Evolutionary conservation across 208 protist species (phyloP).

Genomic region (Leishmania braziliensis): DNA sequence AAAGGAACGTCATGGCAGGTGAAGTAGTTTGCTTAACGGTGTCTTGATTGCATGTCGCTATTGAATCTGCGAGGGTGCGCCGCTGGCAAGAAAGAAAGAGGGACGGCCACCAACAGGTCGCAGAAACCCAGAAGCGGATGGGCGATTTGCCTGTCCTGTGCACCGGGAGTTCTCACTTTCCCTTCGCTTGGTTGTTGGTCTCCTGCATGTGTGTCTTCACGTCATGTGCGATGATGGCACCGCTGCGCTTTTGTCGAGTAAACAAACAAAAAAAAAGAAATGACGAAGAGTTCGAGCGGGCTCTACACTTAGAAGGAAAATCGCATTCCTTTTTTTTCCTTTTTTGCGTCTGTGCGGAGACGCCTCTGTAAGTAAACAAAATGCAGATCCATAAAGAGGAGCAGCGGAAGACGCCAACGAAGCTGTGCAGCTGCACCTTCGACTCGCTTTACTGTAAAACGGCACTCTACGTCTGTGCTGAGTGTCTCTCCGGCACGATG

Average conservation of each 20-base stretch:
- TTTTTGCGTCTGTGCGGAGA: background rate
- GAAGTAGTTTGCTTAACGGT: background rate
- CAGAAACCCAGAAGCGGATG: no score
- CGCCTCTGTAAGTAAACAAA: background rate
- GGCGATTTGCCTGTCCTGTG: background rate
- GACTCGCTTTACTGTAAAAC: background rate
- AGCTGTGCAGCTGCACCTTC: background rate
- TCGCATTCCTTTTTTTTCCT: background rate
- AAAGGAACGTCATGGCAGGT: background rate
- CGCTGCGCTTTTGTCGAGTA: background rate
- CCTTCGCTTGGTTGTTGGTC: background rate
- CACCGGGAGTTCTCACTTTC: background rate
- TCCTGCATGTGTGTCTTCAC: background rate
- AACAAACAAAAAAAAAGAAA: background rate
- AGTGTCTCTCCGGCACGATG: background rate
- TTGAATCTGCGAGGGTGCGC: background rate
- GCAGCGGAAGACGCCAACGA: background rate
- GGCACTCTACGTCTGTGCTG: no score
- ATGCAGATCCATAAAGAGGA: background rate
- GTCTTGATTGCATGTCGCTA: background rate
- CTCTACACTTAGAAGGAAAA: background rate
- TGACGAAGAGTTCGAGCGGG: background rate
- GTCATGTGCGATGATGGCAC: background rate
- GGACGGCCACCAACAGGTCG: background rate
- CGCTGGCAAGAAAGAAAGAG: background rate